Evolutionary conservation across 768 basidiomycete genomes (phyloP).

Genomic region (Termitomyces sp.): DNA sequence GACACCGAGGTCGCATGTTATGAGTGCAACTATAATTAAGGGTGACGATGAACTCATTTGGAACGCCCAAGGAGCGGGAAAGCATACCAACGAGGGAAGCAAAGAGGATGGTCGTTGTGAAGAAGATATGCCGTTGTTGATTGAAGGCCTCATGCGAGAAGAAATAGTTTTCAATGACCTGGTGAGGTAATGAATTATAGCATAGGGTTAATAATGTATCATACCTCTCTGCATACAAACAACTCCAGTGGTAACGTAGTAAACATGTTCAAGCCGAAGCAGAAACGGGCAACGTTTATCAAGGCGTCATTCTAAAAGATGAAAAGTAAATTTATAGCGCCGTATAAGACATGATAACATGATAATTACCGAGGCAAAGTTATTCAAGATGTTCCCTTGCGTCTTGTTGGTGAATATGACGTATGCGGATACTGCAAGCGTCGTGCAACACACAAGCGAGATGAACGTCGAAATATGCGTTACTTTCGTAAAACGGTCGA

Average conservation of each 20-base stretch:
- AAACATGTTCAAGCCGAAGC: constrained; percentile 96
- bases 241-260: constrained; percentile 94
- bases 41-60: constrained; percentile 3
- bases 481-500: constrained; percentile 90
- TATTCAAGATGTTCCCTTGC: constrained; percentile 95
- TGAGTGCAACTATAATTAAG: constrained; percentile 65
- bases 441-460: constrained; percentile 80
- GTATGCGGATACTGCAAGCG: constrained; percentile 84
- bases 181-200: background rate
- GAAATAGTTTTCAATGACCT: constrained; percentile 96
- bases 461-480: constrained; percentile 88
- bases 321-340: background rate
- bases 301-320: constrained; percentile 64
- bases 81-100: constrained; percentile 76
- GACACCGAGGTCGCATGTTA: constrained; percentile 96
- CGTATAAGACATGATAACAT: constrained; percentile 14
- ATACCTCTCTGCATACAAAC: constrained; percentile 95
- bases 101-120: constrained; percentile 82
- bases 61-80: background rate
- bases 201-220: background rate
- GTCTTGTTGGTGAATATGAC: constrained; percentile 88
- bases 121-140: constrained; percentile 80
- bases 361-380: constrained; percentile 70
- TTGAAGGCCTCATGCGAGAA: constrained; percentile 86
- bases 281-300: constrained; percentile 94